Evolutionary conservation across 495 filamentous ascomycete genomes (phyloP), one percentile per base, ranked within the genome.

Genomic region (Penicillium psychrofluorescens): DNA sequence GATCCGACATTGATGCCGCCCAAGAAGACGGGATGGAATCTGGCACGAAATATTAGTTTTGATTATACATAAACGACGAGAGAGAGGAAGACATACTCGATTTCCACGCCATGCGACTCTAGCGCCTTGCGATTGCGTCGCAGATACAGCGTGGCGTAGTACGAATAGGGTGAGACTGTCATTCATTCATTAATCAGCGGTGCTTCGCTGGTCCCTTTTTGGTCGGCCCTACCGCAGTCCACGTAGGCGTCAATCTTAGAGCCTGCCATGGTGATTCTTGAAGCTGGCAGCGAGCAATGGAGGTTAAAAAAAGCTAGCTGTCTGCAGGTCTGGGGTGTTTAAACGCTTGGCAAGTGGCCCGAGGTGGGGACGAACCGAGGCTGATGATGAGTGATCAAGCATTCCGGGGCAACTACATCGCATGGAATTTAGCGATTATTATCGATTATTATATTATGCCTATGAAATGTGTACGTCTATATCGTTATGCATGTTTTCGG

Each of bases 91-190:
- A 41, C 72, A 43, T 61, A 86, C 78, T 88, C 79, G 30, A 88
- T 46, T 14, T 78, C 70, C 7, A 88, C 72, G 16, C 68, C 69
- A 49, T 87, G 70, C 4, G 70, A 67, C 29, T 63, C 60, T 4
- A 88, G 68, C 0, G 70, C 49, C 4, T 68, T 64, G 2, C 64
- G 55, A 46, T 85, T 78, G 30, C 68, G 74, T 15, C 67, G 64
- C 32, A 87, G 67, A 50, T 83, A 79, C 11, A 70, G 53, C 27
- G 84, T 68, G 10, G 77, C 74, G 47, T 81, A 70, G 62, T 81
- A 85, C 50, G 80, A 83, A 66, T 86, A 88, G 27, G 80, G 72
- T 8, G 83, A 88, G 29, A 78, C 84, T 86, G 45, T n/a, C 12
- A 1, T 32, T 12, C 11, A 36, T n/a, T 56, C 7, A 48, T 29